Evolutionary conservation across 2,329 filamentous ascomycete species (phyloP).

Genomic region (Coleophoma cylindrospora): DNA sequence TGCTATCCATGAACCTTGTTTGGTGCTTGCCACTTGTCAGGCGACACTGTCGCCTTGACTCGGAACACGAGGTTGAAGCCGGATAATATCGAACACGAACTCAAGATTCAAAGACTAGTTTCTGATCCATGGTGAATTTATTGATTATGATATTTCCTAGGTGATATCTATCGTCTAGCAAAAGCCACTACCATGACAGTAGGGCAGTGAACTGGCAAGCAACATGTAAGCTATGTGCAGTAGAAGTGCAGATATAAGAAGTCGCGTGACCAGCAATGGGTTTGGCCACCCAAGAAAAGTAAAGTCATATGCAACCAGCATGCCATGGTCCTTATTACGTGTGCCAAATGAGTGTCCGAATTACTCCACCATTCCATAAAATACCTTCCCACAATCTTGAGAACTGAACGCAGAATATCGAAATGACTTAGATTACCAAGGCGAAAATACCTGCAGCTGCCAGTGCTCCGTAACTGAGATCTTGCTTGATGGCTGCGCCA

Average conservation of each 20-base stretch:
- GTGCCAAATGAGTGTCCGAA: slow-evolving; percentile 16
- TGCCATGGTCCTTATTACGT: neutral
- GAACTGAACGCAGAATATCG: slow-evolving; percentile 4
- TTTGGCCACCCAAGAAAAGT: neutral
- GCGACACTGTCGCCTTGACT: too few relatives aligned
- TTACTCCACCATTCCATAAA: slow-evolving; percentile 5
- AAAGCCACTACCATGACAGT: neutral
- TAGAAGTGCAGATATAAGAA: neutral
- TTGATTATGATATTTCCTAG: too few relatives aligned
- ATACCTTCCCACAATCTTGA: neutral
- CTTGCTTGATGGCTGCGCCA: neutral
- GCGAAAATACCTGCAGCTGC: neutral
- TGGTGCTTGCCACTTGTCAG: too few relatives aligned
- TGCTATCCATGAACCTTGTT: too few relatives aligned
- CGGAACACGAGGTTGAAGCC: too few relatives aligned
- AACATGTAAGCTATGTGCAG: neutral
- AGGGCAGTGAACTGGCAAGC: neutral
- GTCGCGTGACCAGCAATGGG: neutral
- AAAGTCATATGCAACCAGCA: neutral
- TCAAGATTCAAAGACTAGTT: too few relatives aligned
- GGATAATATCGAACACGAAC: too few relatives aligned
- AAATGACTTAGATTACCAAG: slow-evolving; percentile 7
- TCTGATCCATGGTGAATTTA: too few relatives aligned
- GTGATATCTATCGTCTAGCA: neutral
- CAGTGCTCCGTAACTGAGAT: neutral